A percentile compares a stretch with the other conserved stretches of the same genome.
Evolutionary conservation across 768 basidiomycete genomes (phyloP).

Genomic region (Panellus pusillus): DNA sequence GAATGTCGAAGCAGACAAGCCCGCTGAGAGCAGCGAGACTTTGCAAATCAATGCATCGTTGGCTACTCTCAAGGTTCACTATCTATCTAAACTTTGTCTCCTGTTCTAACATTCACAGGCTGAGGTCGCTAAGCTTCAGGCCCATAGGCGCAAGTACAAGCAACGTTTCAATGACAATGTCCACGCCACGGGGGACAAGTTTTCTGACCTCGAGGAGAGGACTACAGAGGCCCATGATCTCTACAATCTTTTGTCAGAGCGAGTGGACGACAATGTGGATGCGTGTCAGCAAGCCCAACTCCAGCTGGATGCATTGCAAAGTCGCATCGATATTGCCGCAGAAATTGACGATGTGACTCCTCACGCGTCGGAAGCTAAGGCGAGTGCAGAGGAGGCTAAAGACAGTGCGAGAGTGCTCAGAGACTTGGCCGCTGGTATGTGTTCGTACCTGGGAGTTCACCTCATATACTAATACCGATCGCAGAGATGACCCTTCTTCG

Average conservation of each 20-base stretch:
- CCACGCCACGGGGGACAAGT: slow-evolving; percentile 38
- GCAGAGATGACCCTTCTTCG: slow-evolving; percentile 48
- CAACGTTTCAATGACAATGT: slow-evolving; percentile 42
- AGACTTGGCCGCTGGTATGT: slow-evolving; percentile 44
- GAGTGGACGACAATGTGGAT: slow-evolving; percentile 34
- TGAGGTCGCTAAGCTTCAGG: slow-evolving; percentile 40
- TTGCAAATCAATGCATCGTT: slow-evolving; percentile 16
- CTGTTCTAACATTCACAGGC: slow-evolving; percentile 22
- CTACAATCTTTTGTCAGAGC: slow-evolving; percentile 35
- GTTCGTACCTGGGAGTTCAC: neutral
- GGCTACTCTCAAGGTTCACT: slow-evolving; percentile 19
- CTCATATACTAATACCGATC: slow-evolving; percentile 1
- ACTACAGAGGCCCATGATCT: slow-evolving; percentile 39
- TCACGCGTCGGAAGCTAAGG: slow-evolving; percentile 26
- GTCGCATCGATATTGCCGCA: slow-evolving; percentile 23
- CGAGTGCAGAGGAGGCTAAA: slow-evolving; percentile 33
- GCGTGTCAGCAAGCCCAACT: slow-evolving; percentile 28
- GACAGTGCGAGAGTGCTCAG: slow-evolving; percentile 36
- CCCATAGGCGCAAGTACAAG: slow-evolving; percentile 41
- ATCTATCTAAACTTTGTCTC: neutral
- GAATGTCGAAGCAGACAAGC: slow-evolving; percentile 2
- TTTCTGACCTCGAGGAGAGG: slow-evolving; percentile 40
- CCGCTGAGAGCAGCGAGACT: slow-evolving; percentile 7
- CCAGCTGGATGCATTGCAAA: slow-evolving; percentile 40
- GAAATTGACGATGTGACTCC: slow-evolving; percentile 8